Evolutionary conservation across 495 filamentous ascomycete genomes (phyloP).

Genomic region (Tuber magnatum): DNA sequence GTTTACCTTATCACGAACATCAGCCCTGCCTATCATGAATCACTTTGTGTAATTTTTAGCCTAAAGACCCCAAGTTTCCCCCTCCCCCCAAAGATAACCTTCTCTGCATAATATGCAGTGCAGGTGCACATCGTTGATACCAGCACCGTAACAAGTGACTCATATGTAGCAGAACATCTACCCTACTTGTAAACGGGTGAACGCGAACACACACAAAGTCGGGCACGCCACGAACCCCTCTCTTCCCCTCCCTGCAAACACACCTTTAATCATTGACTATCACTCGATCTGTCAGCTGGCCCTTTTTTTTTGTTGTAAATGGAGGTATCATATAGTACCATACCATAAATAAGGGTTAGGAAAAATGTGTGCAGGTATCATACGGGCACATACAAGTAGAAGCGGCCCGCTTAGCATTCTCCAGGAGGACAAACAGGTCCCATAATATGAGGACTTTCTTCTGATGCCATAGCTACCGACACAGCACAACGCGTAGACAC

Average conservation of each 20-base stretch:
- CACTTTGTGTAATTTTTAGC: neutral
- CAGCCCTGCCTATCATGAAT: neutral
- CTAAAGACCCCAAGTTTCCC: neutral
- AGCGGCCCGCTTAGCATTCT: neutral
- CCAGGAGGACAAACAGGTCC: neutral
- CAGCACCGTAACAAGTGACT: neutral
- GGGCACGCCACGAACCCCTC: neutral
- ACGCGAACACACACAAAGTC: neutral
- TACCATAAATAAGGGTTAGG: neutral
- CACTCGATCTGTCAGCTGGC: neutral
- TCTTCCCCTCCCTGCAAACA: neutral
- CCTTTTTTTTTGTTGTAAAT: neutral
- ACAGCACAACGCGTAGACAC: neutral
- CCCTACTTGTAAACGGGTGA: neutral
- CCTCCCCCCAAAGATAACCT: neutral
- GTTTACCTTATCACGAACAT: neutral
- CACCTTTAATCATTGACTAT: neutral
- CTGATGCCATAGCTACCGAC: neutral
- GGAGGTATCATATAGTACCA: no score
- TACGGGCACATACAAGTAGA: neutral
- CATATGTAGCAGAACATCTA: neutral
- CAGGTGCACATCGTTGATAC: neutral
- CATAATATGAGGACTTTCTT: neutral
- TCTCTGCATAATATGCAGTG: neutral
- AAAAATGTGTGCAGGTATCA: neutral